Conservation (phyloP, 164 flowering plant genomes). For the Magnolia sinica region DNA sequence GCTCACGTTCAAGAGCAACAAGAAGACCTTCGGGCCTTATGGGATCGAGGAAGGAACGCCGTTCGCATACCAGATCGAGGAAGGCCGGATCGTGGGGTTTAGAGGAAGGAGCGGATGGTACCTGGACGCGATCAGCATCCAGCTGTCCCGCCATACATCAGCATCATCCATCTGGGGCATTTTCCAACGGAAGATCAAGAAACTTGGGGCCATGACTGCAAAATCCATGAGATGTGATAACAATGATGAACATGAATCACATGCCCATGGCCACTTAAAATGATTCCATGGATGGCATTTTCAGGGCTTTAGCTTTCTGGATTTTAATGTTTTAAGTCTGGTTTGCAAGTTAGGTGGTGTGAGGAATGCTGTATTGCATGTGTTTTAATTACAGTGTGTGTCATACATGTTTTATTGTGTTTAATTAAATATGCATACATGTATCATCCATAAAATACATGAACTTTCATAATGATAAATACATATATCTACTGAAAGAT, state of each 20-base stretch:
- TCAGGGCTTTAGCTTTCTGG: too few relatives aligned
- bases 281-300: neutral
- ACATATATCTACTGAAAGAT: too few relatives aligned
- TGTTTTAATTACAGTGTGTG: too few relatives aligned
- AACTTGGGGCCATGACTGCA: neutral
- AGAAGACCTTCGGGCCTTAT: slow-evolving; percentile 54
- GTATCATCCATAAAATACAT: too few relatives aligned
- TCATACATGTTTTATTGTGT: too few relatives aligned
- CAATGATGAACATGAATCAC: neutral
- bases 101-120: slow-evolving; percentile 64
- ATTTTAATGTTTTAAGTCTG: too few relatives aligned
- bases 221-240: neutral
- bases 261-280: neutral
- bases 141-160: slow-evolving; percentile 24
- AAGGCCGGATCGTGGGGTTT: slow-evolving; percentile 54
- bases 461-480: too few relatives aligned
- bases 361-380: too few relatives aligned
- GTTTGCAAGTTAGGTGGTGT: too few relatives aligned
- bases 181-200: slow-evolving; percentile 8
- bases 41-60: slow-evolving; percentile 76
- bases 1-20: slow-evolving; percentile 56
- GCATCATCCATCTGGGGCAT: slow-evolving; percentile 14
- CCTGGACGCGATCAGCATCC: slow-evolving; percentile 54
- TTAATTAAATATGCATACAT: too few relatives aligned
- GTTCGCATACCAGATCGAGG: slow-evolving; percentile 51